Evolutionary conservation across 106 monocot species (phyloP), one percentile per base, ranked within the genome.

Genomic region (Apostasia shenzhenica): DNA sequence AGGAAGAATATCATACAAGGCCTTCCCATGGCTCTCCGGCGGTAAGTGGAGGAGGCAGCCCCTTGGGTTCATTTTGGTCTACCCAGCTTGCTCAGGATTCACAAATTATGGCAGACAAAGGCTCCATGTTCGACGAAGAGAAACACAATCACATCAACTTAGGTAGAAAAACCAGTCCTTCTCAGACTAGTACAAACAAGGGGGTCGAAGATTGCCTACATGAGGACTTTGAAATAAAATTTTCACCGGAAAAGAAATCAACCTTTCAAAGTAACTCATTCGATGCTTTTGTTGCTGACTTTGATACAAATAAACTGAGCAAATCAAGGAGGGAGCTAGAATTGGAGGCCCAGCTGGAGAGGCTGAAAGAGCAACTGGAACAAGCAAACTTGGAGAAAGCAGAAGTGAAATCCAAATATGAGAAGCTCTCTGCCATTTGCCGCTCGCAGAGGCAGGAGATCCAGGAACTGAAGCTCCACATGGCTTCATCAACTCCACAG

Each of bases 401-500:
- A 64, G 93, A 93, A 43, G 80, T 93, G 26, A 80, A 81, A 67
- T 81, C 79, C 13, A 93, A 88, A 73, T 93, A 83, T 78, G 99
- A 99, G 55, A 99, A 93, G 67, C 71, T 99, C 5, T 85, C 87
- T 58, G 80, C 90, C 68, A 93, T 99, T 54, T 99, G 99, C 73
- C 81, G 89, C 46, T 90, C 93, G 52, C 99, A 99, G 71, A 74
- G 93, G 55, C 83, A 88, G 74, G 99, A 99, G 74, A 83, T 99
- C 51, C 90, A 93, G 57, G 99, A 93, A 59, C 73, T 99, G 69
- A 99, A 99, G 72, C 75, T 71, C 8, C 13, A 79, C 2, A 56
- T 85, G 55, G 69, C 76, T 68, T 48, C 71, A 10, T 47, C 73
- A 68, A 76, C 66, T 45, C 64, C 81, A 8, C 56, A 40, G 1